These are phyloP conservation scores for Eimeria acervulina DNA, from an alignment of 169 alveolate species.

Conservation along the genomic window DNA sequence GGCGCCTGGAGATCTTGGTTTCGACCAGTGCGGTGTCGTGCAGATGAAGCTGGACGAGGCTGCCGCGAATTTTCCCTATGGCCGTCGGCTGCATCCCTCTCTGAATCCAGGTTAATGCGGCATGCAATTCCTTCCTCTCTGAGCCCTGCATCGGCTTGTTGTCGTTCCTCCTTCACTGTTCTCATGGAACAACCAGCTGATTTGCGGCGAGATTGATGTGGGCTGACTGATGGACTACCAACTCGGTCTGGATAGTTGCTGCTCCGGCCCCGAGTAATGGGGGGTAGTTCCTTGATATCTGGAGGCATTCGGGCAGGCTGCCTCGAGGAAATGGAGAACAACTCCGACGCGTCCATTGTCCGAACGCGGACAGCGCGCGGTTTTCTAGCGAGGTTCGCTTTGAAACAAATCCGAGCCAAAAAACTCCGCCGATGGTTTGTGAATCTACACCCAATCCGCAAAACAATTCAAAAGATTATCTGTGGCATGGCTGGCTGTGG, in stretches of 20 bases:
- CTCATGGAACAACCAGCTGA: conserved; percentile 77
- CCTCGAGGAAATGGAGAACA: conserved; percentile 75
- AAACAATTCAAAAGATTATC: not conserved
- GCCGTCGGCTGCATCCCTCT: conserved; percentile 14
- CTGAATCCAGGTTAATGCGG: conserved; percentile 7
- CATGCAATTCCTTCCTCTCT: not conserved
- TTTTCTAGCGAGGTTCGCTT: not conserved
- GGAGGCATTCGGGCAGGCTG: conserved; percentile 81
- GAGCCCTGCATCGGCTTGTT: conserved; percentile 22
- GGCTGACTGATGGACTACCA: conserved; percentile 67
- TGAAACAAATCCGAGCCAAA: not conserved
- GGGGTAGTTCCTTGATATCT: conserved; percentile 76
- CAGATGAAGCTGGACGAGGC: conserved; percentile 1
- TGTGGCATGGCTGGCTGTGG: not conserved
- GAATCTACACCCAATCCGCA: not conserved
- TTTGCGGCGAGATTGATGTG: conserved; percentile 66
- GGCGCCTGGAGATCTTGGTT: conserved; percentile 36
- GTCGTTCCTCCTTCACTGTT: conserved; percentile 75
- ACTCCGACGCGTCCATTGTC: conserved; percentile 77
- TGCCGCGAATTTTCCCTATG: conserved; percentile 6
- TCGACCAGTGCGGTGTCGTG: conserved; percentile 51
- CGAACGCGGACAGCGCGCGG: conserved; percentile 53
- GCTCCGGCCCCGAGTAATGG: conserved; percentile 77
- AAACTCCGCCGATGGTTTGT: not conserved
- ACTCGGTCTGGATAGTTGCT: conserved; percentile 59